A percentile compares a stretch with the other conserved stretches of the same genome.
These are phyloP conservation scores for Phaffia rhodozyma DNA, from an alignment of 1,284 basidiomycete genomes.

Conservation along the genomic window DNA sequence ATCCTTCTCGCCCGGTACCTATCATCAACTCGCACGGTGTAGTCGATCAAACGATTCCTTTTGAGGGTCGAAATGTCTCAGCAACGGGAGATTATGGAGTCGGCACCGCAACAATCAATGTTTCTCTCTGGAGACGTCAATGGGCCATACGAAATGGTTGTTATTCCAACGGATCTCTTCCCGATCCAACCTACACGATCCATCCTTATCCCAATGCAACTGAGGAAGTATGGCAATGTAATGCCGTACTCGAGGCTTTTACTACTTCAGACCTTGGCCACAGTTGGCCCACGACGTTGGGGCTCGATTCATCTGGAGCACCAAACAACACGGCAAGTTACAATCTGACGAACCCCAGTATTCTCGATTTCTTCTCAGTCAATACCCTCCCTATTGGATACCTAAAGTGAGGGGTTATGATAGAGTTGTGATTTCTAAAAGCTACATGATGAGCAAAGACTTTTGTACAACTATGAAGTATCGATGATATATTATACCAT, in stretches of 20 bases:
- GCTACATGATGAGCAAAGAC: too few relatives aligned
- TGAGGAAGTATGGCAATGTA: conserved; percentile 12
- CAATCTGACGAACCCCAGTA: conserved; percentile 20
- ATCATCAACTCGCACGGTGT: conserved; percentile 24
- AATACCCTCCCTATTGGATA: conserved; percentile 3
- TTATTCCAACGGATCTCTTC: background rate
- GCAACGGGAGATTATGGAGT: conserved; percentile 12
- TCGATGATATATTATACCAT: too few relatives aligned
- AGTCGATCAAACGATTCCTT: conserved; percentile 22
- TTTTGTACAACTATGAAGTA: too few relatives aligned
- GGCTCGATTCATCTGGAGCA: conserved; percentile 24
- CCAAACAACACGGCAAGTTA: conserved; percentile 23
- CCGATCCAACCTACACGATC: conserved; percentile 18
- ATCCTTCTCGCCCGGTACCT: conserved; percentile 20
- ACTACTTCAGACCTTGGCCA: conserved; percentile 21
- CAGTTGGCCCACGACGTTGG: conserved; percentile 22
- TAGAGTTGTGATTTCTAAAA: too few relatives aligned
- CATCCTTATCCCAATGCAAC: conserved; percentile 19
- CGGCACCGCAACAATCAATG: conserved; percentile 21
- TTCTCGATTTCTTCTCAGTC: conserved; percentile 22
- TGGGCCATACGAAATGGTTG: conserved; percentile 24
- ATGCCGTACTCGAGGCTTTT: conserved; percentile 12
- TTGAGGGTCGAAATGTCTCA: conserved; percentile 18
- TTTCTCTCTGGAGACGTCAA: conserved; percentile 20
- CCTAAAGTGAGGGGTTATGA: too few relatives aligned